These are phyloP conservation scores for Colletotrichum echinochloae DNA, from an alignment of 2,329 filamentous ascomycete genomes.

Conservation along the genomic window DNA sequence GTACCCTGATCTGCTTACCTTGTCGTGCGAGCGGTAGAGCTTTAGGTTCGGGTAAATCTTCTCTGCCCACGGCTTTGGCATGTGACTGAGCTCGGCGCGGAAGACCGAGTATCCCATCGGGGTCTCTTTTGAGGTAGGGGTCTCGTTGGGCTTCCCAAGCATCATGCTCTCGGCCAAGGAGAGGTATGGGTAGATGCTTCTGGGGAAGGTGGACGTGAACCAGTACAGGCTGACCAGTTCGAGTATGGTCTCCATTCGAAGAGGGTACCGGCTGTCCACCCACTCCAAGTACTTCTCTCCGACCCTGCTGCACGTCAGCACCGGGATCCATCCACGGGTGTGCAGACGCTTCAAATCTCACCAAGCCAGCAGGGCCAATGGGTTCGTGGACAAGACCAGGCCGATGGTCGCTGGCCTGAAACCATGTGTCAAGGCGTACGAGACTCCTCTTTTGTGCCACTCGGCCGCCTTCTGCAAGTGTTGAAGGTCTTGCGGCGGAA, in stretches of 20 bases:
- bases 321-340: not conserved
- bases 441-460: constrained; percentile 57
- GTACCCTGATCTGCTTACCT: not conserved
- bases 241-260: constrained; percentile 57
- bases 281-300: constrained; percentile 69
- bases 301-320: constrained; percentile 52
- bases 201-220: constrained; percentile 63
- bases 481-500: constrained; percentile 21
- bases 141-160: not conserved
- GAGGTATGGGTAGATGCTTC: constrained; percentile 63
- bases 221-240: constrained; percentile 66
- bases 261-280: constrained; percentile 56
- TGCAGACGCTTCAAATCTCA: constrained; percentile 25
- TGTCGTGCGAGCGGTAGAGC: constrained; percentile 29
- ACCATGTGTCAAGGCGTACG: constrained; percentile 65
- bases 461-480: constrained; percentile 50
- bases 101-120: constrained; percentile 61
- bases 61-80: constrained; percentile 52
- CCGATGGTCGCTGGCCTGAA: constrained; percentile 68
- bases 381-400: constrained; percentile 63
- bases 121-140: constrained; percentile 52
- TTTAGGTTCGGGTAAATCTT: constrained; percentile 39
- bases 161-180: not conserved
- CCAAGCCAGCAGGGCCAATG: constrained; percentile 68
- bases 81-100: constrained; percentile 53